A percentile compares a stretch with the other conserved stretches of the same genome.
Conservation (phyloP, 2,329 filamentous ascomycete genomes). For the Tolypocladium tropicale region DNA sequence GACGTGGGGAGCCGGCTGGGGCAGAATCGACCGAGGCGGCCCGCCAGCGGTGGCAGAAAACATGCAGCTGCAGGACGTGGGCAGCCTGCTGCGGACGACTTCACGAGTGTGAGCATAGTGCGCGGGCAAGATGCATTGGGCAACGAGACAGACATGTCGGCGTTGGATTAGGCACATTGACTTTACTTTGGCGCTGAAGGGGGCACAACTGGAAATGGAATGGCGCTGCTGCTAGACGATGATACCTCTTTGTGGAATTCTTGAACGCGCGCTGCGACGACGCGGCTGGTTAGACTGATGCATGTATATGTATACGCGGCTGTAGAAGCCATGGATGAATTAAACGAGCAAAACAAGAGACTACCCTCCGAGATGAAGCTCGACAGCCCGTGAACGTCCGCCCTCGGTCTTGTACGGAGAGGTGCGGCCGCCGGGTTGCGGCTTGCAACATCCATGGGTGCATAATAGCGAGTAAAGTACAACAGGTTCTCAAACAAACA, state of each 20-base stretch:
- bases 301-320: background rate
- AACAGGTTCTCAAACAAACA: background rate
- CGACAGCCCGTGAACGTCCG: background rate
- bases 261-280: background rate
- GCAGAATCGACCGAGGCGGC: constrained; percentile 17
- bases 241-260: background rate
- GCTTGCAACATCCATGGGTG: background rate
- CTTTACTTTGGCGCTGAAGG: background rate
- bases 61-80: constrained; percentile 23
- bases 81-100: constrained; percentile 13
- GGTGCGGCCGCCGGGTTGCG: too few relatives aligned
- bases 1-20: constrained; percentile 18
- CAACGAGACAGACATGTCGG: background rate
- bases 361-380: background rate
- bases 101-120: background rate
- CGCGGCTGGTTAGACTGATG: background rate
- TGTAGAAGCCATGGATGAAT: background rate
- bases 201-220: background rate
- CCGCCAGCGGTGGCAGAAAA: constrained; percentile 8
- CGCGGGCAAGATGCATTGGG: background rate
- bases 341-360: background rate
- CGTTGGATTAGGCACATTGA: background rate
- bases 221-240: background rate
- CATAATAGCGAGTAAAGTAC: background rate
- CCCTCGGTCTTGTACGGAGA: background rate